Conservation (phyloP, 2,329 filamentous ascomycete genomes). For the Colletotrichum tropicale region DNA sequence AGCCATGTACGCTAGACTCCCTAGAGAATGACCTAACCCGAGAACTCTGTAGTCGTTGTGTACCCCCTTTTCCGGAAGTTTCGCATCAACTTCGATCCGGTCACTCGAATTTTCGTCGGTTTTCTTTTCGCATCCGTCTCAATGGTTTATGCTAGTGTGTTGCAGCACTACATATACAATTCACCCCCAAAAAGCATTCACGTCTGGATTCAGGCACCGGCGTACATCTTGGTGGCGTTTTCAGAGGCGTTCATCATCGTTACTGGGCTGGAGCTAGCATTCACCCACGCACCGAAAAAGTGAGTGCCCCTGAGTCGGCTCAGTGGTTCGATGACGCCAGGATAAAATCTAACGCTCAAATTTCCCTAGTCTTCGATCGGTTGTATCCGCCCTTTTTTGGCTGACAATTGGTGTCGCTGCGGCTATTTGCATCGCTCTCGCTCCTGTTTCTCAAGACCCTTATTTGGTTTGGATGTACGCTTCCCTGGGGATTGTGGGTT, state of each 20-base stretch:
- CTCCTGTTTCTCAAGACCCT: conserved; percentile 67
- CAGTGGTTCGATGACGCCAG: conserved; percentile 60
- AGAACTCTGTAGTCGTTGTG: background rate
- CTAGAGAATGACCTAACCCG: background rate
- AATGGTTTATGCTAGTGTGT: conserved; percentile 26
- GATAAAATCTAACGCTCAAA: background rate
- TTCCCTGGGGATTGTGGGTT: conserved; percentile 55
- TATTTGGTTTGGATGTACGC: conserved; percentile 71
- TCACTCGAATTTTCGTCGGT: conserved; percentile 25
- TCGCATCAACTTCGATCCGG: conserved; percentile 24
- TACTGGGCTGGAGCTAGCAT: conserved; percentile 74
- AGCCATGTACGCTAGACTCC: background rate
- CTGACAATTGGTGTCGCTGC: conserved; percentile 57
- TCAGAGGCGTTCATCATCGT: conserved; percentile 69
- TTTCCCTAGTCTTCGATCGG: conserved; percentile 1
- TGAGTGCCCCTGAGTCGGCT: conserved; percentile 56
- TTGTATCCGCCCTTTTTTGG: conserved; percentile 33
- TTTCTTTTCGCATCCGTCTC: conserved; percentile 26
- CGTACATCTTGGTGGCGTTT: conserved; percentile 61
- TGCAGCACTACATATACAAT: conserved; percentile 26
- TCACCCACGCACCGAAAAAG: conserved; percentile 67
- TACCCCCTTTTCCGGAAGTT: conserved; percentile 25
- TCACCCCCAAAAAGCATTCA: conserved; percentile 42
- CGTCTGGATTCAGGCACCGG: conserved; percentile 58
- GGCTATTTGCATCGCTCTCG: conserved; percentile 55